Conservation (phyloP, 768 basidiomycete species). For the Naganishia friedmannii region DNA sequence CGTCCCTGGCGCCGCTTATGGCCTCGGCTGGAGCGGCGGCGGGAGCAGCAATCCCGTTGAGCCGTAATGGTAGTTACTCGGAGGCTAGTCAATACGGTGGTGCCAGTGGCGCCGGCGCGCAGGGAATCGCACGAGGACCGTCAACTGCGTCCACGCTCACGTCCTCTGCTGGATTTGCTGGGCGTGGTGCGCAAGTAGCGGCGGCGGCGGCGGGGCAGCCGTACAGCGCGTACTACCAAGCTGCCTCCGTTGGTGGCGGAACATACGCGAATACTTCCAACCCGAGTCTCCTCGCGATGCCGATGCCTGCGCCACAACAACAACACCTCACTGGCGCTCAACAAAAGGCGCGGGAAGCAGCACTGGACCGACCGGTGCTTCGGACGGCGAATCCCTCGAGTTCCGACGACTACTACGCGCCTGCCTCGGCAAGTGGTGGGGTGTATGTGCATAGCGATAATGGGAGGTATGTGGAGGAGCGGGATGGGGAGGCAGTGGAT, state of each 20-base stretch:
- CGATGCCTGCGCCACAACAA: slow-evolving; percentile 26
- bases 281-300: background rate
- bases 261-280: too few relatives aligned
- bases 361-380: slow-evolving; percentile 36
- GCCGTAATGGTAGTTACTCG: slow-evolving; percentile 1
- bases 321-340: slow-evolving; percentile 30
- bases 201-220: background rate
- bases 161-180: slow-evolving; percentile 49
- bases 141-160: slow-evolving; percentile 39
- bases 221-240: slow-evolving; percentile 16
- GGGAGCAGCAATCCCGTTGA: background rate
- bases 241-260: too few relatives aligned
- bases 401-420: background rate
- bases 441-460: slow-evolving; percentile 44
- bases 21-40: too few relatives aligned
- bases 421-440: slow-evolving; percentile 14
- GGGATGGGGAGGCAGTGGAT: slow-evolving; percentile 31
- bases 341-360: slow-evolving; percentile 48
- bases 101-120: background rate
- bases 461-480: slow-evolving; percentile 33
- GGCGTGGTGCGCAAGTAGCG: slow-evolving; percentile 36
- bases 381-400: slow-evolving; percentile 5
- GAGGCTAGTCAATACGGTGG: slow-evolving; percentile 8
- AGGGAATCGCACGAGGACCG: slow-evolving; percentile 37
- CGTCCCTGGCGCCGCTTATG: background rate